Conservation (phyloP, 2,329 filamentous ascomycete species). For the Alternaria postmessia region DNA sequence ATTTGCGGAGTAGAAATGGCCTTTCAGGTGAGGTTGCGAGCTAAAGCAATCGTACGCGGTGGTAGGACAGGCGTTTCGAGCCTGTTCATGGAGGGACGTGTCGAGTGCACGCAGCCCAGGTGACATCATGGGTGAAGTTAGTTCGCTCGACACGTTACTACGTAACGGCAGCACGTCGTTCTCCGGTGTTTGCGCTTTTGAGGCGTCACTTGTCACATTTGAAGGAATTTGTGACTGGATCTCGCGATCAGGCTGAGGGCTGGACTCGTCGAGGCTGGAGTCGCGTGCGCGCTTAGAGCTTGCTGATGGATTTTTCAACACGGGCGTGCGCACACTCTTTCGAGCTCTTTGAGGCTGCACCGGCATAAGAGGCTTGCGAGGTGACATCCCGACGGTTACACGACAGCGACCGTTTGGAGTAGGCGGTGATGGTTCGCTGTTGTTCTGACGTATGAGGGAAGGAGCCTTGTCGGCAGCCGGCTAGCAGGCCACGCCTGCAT, state of each 20-base stretch:
- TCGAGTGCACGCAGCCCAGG: neutral
- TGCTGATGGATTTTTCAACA: conserved; percentile 2
- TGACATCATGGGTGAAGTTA: conserved; percentile 8
- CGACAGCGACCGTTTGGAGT: neutral
- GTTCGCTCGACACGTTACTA: neutral
- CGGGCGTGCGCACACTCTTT: conserved; percentile 6
- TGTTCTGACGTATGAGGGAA: neutral
- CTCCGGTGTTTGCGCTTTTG: neutral
- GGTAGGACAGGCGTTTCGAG: neutral
- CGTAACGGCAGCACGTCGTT: neutral
- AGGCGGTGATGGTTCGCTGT: neutral
- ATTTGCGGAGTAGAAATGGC: conserved; percentile 24
- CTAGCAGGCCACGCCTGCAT: conserved; percentile 5
- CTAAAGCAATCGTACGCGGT: conserved; percentile 23
- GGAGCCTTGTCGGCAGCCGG: neutral
- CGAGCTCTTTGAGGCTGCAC: neutral
- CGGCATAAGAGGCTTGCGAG: neutral
- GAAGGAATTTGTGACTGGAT: neutral
- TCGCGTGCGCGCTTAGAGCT: neutral
- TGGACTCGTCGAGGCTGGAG: neutral
- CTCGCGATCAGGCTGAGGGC: neutral
- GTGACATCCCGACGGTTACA: neutral
- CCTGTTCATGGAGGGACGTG: neutral
- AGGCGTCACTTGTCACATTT: neutral
- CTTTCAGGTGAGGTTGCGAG: conserved; percentile 3